A percentile compares a stretch with the other conserved stretches of the same genome.
Evolutionary conservation across 2,329 filamentous ascomycete genomes (phyloP).

Genomic region (Penicillium aurantiogriseum): DNA sequence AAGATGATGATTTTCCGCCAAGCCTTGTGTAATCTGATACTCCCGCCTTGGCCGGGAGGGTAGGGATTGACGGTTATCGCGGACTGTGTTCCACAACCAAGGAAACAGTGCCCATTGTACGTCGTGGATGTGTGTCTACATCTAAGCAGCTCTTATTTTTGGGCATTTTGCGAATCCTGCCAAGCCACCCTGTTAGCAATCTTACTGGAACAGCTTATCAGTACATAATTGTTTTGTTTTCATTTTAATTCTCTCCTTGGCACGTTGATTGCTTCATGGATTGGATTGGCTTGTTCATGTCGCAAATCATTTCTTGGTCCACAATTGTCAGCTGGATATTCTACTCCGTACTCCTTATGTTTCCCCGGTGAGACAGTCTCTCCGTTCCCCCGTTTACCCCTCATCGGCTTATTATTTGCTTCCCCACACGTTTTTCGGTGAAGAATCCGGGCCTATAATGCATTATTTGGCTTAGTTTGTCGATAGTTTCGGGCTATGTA

Average conservation of each 20-base stretch:
- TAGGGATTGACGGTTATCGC: slow-evolving; percentile 13
- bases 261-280: slow-evolving; percentile 12
- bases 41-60: slow-evolving; percentile 22
- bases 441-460: slow-evolving; percentile 14
- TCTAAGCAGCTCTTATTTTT: slow-evolving; percentile 1
- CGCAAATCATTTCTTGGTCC: not conserved
- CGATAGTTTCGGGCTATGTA: not conserved
- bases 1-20: slow-evolving; percentile 25
- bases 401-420: slow-evolving; percentile 5
- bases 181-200: slow-evolving; percentile 14
- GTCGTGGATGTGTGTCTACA: not conserved
- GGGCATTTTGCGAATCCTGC: slow-evolving; percentile 8
- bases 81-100: slow-evolving; percentile 17
- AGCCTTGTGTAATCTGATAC: slow-evolving; percentile 25
- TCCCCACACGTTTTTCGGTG: slow-evolving; percentile 20
- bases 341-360: not conserved
- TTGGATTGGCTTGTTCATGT: slow-evolving; percentile 11
- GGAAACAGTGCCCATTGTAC: slow-evolving; percentile 4
- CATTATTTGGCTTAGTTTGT: slow-evolving; percentile 4
- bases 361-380: slow-evolving; percentile 1
- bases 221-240: slow-evolving; percentile 1
- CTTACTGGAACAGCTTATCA: slow-evolving; percentile 7
- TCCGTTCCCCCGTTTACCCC: slow-evolving; percentile 4
- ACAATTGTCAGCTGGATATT: not conserved
- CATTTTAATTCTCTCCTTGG: not conserved